Base-by-base conservation (phyloP, 257 asterid species). In the Capsicum rhomboideum region DNA sequence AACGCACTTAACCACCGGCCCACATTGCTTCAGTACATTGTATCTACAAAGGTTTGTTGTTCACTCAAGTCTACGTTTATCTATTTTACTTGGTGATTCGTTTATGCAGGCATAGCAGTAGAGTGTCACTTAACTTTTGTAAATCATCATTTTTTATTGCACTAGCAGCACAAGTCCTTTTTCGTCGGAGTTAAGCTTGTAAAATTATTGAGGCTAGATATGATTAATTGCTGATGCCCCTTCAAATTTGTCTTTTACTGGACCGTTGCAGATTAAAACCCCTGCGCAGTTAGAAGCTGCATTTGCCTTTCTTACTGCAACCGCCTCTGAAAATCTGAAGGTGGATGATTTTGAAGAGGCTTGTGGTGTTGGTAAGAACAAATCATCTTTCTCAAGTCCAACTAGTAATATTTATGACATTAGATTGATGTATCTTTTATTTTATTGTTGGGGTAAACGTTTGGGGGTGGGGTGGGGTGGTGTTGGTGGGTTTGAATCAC, bases 221-320 rank as follows among this genome's bases (percentile, higher is more conserved):
- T 44, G 37, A 40, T 61, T 61, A 20, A 11, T 29, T 61, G 71
- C 49, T 59, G 7, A 34, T 18, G 21, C 56, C 14, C 20, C 84
- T 7, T 79, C 11, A 74, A n/a, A 46, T 50, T 37, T 59, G n/a
- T 58, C 26, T 66, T 63, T 68, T 56, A 28, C 61, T 81, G 40
- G 80, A 64, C 7, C 5, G 29, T 56, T 83, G 52, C 92, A 94
- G 97, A 91, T 94, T 67, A 94, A 93, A 86, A 88, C 91, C 83
- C 86, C 95, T 90, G 95, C 94, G 16, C 98, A 95, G 87, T 85
- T 94, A 87, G 98, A 95, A 50, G 97, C 98, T 68, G 99, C 98
- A 59, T 91, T 92, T 86, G 64, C 88, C 10, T 92, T 90, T 87
- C 90, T 95, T 80, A 78, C 90, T 64, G 87, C 89, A 42, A 82